Conservation (phyloP, 2,329 filamentous ascomycete genomes). For the Periconia sp. region DNA sequence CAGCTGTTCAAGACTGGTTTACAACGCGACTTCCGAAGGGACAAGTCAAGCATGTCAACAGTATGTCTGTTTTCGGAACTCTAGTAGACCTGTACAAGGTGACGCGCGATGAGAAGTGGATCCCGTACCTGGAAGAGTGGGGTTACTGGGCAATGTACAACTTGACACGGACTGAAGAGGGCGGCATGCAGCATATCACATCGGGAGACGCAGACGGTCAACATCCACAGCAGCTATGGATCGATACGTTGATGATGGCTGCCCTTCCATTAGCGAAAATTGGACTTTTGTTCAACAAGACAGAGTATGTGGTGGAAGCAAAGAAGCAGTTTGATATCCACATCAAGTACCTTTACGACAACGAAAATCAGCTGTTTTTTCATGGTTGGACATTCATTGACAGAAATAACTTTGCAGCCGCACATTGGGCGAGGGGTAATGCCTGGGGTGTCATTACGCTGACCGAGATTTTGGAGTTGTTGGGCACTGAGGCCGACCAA, state of each 20-base stretch:
- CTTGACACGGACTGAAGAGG: conserved; percentile 1
- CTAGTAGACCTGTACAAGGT: neutral
- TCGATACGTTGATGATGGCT: conserved; percentile 2
- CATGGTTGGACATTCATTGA: conserved; percentile 2
- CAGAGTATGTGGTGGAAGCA: conserved; percentile 2
- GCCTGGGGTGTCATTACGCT: neutral
- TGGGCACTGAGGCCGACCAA: neutral
- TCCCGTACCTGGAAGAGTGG: conserved; percentile 1
- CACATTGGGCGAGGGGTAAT: conserved; percentile 2
- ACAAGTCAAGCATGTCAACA: neutral
- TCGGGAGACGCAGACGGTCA: neutral
- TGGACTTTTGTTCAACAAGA: neutral
- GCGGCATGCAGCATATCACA: conserved; percentile 2
- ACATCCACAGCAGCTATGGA: neutral
- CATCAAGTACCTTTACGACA: conserved; percentile 1
- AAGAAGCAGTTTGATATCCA: conserved; percentile 1
- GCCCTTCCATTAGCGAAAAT: neutral
- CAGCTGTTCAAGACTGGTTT: neutral
- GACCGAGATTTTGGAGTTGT: conserved; percentile 1
- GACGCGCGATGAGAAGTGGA: neutral
- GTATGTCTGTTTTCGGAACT: neutral
- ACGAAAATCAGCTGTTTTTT: neutral
- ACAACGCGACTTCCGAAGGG: neutral
- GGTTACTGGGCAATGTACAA: conserved; percentile 1
- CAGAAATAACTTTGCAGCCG: neutral